Evolutionary conservation across 106 monocot genomes (phyloP).

Genomic region (Allium sativum): DNA sequence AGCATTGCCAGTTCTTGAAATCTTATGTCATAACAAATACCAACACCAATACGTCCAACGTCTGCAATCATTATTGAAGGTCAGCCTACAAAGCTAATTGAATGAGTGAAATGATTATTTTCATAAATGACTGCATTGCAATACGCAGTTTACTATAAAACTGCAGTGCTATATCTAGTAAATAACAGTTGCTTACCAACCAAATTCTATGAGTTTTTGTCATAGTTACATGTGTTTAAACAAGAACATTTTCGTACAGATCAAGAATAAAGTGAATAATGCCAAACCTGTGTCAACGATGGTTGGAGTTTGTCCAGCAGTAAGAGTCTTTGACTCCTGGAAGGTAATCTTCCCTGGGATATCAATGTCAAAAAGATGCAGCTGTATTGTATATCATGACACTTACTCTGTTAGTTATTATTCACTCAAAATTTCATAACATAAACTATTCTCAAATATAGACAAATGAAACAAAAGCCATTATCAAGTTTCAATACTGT

Average conservation of each 20-base stretch:
- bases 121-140: too few species aligned
- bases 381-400: slow-evolving; percentile 26
- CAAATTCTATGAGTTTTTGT: too few species aligned
- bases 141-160: too few species aligned
- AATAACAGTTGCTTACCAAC: too few species aligned
- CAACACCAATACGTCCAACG: slow-evolving; percentile 93
- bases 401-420: slow-evolving; percentile 5
- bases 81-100: too few species aligned
- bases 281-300: slow-evolving; percentile 85
- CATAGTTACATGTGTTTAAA: neutral
- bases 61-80: slow-evolving; percentile 20
- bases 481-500: too few species aligned
- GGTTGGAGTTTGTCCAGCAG: slow-evolving; percentile 80
- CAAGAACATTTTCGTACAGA: neutral
- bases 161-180: too few species aligned
- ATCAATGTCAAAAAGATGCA: slow-evolving; percentile 99
- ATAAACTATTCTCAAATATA: neutral
- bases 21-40: slow-evolving; percentile 94
- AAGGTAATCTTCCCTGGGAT: slow-evolving; percentile 99
- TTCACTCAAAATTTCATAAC: neutral
- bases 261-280: neutral
- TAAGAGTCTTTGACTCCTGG: slow-evolving; percentile 87
- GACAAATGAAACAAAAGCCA: neutral
- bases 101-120: neutral
- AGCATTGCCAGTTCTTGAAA: slow-evolving; percentile 88